Evolutionary conservation across 1,284 basidiomycete species (phyloP).

Genomic region (Mycocalia duriaeana): DNA sequence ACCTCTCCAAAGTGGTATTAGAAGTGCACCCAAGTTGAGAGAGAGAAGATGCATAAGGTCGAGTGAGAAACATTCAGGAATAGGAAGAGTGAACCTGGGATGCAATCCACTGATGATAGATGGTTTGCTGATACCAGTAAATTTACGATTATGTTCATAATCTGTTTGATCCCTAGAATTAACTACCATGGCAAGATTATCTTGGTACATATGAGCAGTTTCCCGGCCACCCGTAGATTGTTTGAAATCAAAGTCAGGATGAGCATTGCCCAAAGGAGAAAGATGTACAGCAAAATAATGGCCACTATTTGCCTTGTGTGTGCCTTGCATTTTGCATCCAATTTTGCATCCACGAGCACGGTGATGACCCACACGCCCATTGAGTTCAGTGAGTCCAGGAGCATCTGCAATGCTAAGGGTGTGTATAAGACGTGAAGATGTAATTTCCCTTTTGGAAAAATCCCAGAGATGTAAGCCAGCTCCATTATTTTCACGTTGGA

Average conservation of each 20-base stretch:
- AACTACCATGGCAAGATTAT: background rate
- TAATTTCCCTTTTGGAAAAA: background rate
- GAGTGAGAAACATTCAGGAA: background rate
- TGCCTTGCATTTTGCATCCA: background rate
- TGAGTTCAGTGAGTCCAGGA: background rate
- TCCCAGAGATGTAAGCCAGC: background rate
- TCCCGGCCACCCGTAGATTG: background rate
- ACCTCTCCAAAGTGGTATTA: background rate
- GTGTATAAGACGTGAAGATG: background rate
- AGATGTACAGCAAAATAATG: background rate
- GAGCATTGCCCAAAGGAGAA: background rate
- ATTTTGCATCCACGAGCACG: background rate
- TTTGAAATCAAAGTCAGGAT: background rate
- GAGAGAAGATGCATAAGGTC: constrained; percentile 1
- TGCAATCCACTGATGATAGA: background rate
- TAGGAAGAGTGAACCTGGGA: background rate
- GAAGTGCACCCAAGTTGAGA: background rate
- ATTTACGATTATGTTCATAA: background rate
- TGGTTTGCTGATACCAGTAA: background rate
- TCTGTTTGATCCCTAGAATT: background rate
- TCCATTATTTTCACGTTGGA: background rate
- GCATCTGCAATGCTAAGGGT: background rate
- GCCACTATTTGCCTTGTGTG: background rate
- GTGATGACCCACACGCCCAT: background rate
- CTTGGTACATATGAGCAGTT: background rate